Evolutionary conservation across 345 rosid genomes (phyloP), one percentile per base, ranked within the genome.

Genomic region (Cardamine resedifolia): DNA sequence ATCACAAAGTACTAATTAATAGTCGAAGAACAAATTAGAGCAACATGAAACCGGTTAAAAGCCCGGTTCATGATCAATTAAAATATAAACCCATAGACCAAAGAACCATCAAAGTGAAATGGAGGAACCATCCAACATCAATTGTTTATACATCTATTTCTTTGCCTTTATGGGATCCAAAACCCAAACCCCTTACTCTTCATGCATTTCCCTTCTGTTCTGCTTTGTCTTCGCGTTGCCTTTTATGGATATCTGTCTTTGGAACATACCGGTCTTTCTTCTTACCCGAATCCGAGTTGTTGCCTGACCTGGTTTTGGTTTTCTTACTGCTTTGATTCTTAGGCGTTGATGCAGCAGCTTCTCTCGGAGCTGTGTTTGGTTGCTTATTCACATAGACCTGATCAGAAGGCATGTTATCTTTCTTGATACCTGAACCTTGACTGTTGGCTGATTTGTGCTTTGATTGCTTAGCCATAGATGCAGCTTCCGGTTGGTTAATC

Each of bases 11-110:
- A n/a, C 11, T 4, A 4, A 9, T 7, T 24, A 10, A 61, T 24
- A 24, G 23, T 5, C 9, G n/a, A n/a, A n/a, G 15, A 15, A 28
- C 20, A 9, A 3, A 47, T 21, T 48, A 39, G 26, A 53, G 38
- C 28, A 20, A 27, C 73, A 66, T 58, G 77, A 74, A 74, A 47
- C 68, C 78, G 55, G 47, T 66, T 39, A 58, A 74, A 66, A 74
- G 12, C 33, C 67, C 56, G 78, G 69, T 69, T 68, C 41, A 43
- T 61, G 68, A 44, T 27, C 12, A n/a, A 10, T 7, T 7, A 15
- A 10, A 15, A n/a, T 26, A 21, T 36, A 36, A 60, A 12, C 51
- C 49, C 16, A 6, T 52, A 5, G 10, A 20, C 63, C 51, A 11
- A 74, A 74, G 33, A 65, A 64, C 24, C 71, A 47, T 19, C 52